phyloP scores from a whole-genome alignment of 2,329 filamentous ascomycete genomes.

The Gnomoniopsis smithogilvyi region DNA sequence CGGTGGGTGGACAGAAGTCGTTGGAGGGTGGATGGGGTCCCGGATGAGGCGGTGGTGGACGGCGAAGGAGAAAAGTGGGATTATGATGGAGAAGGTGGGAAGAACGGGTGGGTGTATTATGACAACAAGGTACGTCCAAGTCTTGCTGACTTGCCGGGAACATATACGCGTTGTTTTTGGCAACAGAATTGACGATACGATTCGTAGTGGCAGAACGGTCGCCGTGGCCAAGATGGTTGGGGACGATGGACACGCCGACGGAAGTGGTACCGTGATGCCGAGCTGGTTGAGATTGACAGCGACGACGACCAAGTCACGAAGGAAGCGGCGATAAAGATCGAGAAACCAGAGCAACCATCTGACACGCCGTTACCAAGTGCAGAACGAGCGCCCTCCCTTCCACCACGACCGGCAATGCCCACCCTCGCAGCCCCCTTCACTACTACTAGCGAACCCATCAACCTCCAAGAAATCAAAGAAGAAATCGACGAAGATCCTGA shows the following conservation, averaged over 20 bases:
- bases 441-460: slow-evolving; percentile 2
- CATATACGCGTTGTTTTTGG: background rate
- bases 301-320: slow-evolving; percentile 31
- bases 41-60: slow-evolving; percentile 42
- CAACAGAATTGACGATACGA: background rate
- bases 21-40: slow-evolving; percentile 81
- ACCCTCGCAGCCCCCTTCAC: slow-evolving; percentile 6
- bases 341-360: slow-evolving; percentile 15
- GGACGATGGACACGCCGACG: slow-evolving; percentile 86
- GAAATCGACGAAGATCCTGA: slow-evolving; percentile 12
- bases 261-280: slow-evolving; percentile 96
- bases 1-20: slow-evolving; percentile 81
- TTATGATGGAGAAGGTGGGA: slow-evolving; percentile 58
- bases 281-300: slow-evolving; percentile 73
- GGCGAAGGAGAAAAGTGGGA: slow-evolving; percentile 41
- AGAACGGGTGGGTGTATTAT: slow-evolving; percentile 91
- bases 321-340: slow-evolving; percentile 36
- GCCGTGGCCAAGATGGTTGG: slow-evolving; percentile 85
- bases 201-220: slow-evolving; percentile 79
- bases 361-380: slow-evolving; percentile 21
- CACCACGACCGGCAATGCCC: slow-evolving; percentile 11
- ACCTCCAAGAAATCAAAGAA: slow-evolving; percentile 12
- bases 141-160: background rate
- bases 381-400: slow-evolving; percentile 17
- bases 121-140: slow-evolving; percentile 76